Conservation (phyloP, 2,329 filamentous ascomycete genomes). For the Plectosphaerella sp. region DNA sequence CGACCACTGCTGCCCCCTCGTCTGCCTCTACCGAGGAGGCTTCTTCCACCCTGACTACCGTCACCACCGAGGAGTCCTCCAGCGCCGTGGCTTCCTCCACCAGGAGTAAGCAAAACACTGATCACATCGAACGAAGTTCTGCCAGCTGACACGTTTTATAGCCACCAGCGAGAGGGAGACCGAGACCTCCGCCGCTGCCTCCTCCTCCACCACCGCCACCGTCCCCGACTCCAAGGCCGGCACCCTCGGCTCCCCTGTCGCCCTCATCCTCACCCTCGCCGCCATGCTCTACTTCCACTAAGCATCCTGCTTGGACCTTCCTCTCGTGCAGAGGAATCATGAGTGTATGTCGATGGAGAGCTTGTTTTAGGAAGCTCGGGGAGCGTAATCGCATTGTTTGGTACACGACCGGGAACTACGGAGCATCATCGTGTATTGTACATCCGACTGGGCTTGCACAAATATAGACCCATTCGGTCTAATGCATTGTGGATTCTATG, state of each 20-base stretch:
- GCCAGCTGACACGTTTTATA: too few relatives aligned
- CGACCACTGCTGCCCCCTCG: background rate
- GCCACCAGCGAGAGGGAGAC: too few relatives aligned
- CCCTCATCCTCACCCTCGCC: conserved; percentile 31
- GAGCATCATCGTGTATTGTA: conserved; percentile 5
- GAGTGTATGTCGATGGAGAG: too few relatives aligned
- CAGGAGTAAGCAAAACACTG: conserved; percentile 8
- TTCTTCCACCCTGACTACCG: conserved; percentile 7
- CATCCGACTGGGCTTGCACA: conserved; percentile 5
- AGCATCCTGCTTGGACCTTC: conserved; percentile 3
- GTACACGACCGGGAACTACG: conserved; percentile 10
- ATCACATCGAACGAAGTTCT: conserved; percentile 5
- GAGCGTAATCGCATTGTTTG: background rate
- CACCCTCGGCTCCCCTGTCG: conserved; percentile 31
- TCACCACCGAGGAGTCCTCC: conserved; percentile 2
- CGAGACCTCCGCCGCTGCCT: conserved; percentile 8
- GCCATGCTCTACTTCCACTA: conserved; percentile 38
- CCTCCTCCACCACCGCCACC: conserved; percentile 28
- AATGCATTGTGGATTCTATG: conserved; percentile 1
- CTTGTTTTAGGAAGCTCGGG: too few relatives aligned
- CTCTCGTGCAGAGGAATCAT: too few relatives aligned
- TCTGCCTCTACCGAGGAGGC: conserved; percentile 4
- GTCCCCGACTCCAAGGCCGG: conserved; percentile 15
- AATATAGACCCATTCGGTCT: conserved; percentile 2
- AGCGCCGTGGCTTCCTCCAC: conserved; percentile 10